phyloP scores from a whole-genome alignment of 2,329 filamentous ascomycete species.

The Emergomyces orientalis region DNA sequence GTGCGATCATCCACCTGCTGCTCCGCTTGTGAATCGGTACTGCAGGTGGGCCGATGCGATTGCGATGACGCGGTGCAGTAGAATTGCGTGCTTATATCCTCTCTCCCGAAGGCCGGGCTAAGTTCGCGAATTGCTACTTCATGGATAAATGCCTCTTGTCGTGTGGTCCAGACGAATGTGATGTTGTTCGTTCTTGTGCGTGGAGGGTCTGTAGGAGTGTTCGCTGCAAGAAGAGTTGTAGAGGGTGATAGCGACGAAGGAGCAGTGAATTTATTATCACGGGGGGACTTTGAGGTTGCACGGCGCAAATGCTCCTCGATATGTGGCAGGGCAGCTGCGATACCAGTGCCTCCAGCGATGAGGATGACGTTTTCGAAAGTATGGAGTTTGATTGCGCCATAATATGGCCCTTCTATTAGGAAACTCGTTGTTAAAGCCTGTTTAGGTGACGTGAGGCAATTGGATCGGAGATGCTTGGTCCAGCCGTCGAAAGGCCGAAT shows the following conservation, averaged over 20 bases:
- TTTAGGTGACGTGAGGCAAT: slow-evolving; percentile 19
- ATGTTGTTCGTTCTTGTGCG: slow-evolving; percentile 2
- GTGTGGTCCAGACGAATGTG: slow-evolving; percentile 6
- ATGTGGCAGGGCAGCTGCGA: slow-evolving; percentile 39
- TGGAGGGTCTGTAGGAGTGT: neutral
- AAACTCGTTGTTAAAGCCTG: slow-evolving; percentile 23
- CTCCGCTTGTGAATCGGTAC: neutral
- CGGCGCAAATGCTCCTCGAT: slow-evolving; percentile 17
- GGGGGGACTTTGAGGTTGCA: neutral
- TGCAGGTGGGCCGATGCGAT: neutral
- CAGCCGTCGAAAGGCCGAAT: slow-evolving; percentile 41
- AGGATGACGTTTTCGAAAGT: slow-evolving; percentile 43
- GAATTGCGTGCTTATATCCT: slow-evolving; percentile 9
- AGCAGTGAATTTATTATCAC: neutral
- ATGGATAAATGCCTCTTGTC: slow-evolving; percentile 6
- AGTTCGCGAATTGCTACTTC: slow-evolving; percentile 9
- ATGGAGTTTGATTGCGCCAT: slow-evolving; percentile 30
- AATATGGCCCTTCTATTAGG: slow-evolving; percentile 42
- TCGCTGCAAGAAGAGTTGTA: neutral
- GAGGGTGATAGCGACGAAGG: neutral
- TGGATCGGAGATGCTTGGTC: slow-evolving; percentile 32
- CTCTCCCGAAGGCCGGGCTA: neutral
- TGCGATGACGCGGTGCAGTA: slow-evolving; percentile 9
- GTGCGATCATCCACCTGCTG: slow-evolving; percentile 10
- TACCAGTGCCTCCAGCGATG: slow-evolving; percentile 26